Conservation (phyloP, 768 basidiomycete species). For the Neoboletus brunneissimus region DNA sequence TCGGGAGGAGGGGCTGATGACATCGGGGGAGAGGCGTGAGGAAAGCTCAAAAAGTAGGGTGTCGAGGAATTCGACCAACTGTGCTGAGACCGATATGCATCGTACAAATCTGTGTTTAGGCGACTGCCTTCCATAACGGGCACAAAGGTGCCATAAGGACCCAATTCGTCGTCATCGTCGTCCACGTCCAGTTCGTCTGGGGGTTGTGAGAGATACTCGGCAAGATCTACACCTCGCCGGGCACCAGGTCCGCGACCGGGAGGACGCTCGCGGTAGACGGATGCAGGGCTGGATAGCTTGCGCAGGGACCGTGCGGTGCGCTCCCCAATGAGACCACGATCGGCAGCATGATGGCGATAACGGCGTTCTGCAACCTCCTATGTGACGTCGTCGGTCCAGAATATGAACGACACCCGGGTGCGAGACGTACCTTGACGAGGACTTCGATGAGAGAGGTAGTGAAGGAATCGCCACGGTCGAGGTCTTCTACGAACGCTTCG, state of each 20-base stretch:
- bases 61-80: conserved; percentile 29
- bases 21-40: conserved; percentile 28
- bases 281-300: conserved; percentile 49
- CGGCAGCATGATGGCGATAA: conserved; percentile 47
- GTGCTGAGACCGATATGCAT: conserved; percentile 51
- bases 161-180: conserved; percentile 68
- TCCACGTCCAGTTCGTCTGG: conserved; percentile 58
- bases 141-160: conserved; percentile 37
- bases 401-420: not conserved
- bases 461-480: conserved; percentile 79
- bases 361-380: conserved; percentile 79
- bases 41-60: conserved; percentile 22
- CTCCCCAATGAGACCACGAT: conserved; percentile 62
- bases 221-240: conserved; percentile 37
- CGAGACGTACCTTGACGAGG: conserved; percentile 64
- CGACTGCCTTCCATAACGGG: conserved; percentile 51
- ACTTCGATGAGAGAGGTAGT: conserved; percentile 73
- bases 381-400: not conserved
- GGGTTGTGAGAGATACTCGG: conserved; percentile 52
- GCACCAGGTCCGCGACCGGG: conserved; percentile 36
- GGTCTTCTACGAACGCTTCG: conserved; percentile 70
- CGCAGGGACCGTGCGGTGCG: conserved; percentile 63
- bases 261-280: conserved; percentile 51
- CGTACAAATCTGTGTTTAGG: conserved; percentile 59
- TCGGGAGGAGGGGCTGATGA: conserved; percentile 27